Evolutionary conservation across 306 rosid genomes (phyloP).

Genomic region (Trifolium repens): DNA sequence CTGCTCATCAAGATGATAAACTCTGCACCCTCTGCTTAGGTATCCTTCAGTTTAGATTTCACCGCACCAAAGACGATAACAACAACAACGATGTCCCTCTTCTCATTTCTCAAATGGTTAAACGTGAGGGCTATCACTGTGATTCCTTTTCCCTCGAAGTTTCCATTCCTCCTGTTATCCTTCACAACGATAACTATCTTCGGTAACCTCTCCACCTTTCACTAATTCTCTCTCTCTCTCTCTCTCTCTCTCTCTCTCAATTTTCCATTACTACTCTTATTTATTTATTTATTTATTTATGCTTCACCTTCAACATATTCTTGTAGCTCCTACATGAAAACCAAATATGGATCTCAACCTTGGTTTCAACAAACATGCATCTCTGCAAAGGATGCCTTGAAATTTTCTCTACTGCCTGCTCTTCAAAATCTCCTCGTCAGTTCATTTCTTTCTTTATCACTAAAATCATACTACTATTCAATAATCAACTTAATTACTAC

Average conservation of each 20-base stretch:
- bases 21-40: slow-evolving; percentile 80
- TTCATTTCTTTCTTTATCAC: slow-evolving; percentile 12
- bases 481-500: too few species aligned
- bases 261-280: not conserved
- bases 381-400: slow-evolving; percentile 80
- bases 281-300: not conserved
- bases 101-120: slow-evolving; percentile 59
- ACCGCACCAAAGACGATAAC: slow-evolving; percentile 19
- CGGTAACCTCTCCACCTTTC: slow-evolving; percentile 44
- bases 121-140: slow-evolving; percentile 55
- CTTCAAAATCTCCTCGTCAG: slow-evolving; percentile 76
- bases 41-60: slow-evolving; percentile 72
- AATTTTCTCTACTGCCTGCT: slow-evolving; percentile 54
- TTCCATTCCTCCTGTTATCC: slow-evolving; percentile 62
- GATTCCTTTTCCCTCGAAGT: slow-evolving; percentile 78
- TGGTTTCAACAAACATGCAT: slow-evolving; percentile 63
- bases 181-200: slow-evolving; percentile 58
- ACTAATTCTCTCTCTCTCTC: not conserved
- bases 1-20: not conserved
- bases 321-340: slow-evolving; percentile 64
- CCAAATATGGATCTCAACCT: slow-evolving; percentile 61
- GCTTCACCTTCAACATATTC: not conserved
- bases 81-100: slow-evolving; percentile 46
- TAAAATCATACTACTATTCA: too few species aligned
- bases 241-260: not conserved